Evolutionary conservation across 352 stramenopile genomes (phyloP).

Genomic region (Pseudoperonospora humuli): DNA sequence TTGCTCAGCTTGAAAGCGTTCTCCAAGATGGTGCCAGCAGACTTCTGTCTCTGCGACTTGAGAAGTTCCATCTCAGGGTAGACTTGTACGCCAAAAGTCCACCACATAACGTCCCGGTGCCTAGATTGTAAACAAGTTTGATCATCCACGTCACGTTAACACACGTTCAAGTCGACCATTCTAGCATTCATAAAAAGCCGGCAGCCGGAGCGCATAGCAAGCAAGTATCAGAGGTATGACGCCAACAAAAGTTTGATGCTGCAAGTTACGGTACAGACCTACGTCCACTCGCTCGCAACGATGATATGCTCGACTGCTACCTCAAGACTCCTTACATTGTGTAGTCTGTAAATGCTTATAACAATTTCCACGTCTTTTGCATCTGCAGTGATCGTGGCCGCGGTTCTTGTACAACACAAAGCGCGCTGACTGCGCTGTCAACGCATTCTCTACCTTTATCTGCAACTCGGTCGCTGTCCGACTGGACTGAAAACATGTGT

Average conservation of each 20-base stretch:
- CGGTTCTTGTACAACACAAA: constrained; percentile 50
- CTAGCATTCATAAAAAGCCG: constrained; percentile 12
- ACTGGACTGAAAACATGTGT: constrained; percentile 70
- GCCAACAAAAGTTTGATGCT: constrained; percentile 15
- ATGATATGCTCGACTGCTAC: constrained; percentile 14
- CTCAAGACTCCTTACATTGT: constrained; percentile 50
- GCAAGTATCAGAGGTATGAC: constrained; percentile 21
- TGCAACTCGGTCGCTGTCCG: constrained; percentile 40
- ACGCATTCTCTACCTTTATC: constrained; percentile 40
- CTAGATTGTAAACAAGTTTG: constrained; percentile 26
- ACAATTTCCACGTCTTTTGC: constrained; percentile 46
- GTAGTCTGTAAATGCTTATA: constrained; percentile 57
- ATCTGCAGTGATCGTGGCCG: constrained; percentile 33
- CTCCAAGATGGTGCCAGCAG: too few species aligned
- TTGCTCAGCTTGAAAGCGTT: too few species aligned
- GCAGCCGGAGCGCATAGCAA: constrained; percentile 16
- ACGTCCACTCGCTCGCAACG: constrained; percentile 16
- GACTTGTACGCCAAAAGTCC: constrained; percentile 67
- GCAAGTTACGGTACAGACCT: constrained; percentile 14
- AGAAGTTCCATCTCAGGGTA: too few species aligned
- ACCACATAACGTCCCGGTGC: constrained; percentile 46
- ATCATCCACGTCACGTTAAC: constrained; percentile 23
- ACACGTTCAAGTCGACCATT: constrained; percentile 9
- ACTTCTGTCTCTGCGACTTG: too few species aligned
- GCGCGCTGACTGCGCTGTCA: constrained; percentile 38